Evolutionary conservation across 805 yeast genomes (phyloP), one percentile per base, ranked within the genome.

Genomic region (Ogataea nonfermentans): DNA sequence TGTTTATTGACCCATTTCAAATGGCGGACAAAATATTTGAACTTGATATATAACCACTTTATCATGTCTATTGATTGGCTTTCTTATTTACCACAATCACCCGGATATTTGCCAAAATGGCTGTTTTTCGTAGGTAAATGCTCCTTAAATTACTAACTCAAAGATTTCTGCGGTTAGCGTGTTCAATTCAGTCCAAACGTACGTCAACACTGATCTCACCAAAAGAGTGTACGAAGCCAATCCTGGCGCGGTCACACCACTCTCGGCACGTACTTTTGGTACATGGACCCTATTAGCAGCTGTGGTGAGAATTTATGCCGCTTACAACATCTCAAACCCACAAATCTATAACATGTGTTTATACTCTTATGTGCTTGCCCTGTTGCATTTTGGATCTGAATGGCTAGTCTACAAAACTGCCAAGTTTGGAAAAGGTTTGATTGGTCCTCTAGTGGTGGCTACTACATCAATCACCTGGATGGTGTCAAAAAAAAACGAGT

Each of bases 231-330:
- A 93, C 59, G 82, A 75, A 24, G 70, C 64, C 36, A 63, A 74
- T 32, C 88, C 90, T 11, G 49, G 57, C 6, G 76, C 84, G 59
- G 83, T 81, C 17, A 63, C 70, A 2, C 56, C 59, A 10, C 70
- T 93, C 49, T 79, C 93, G 52, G 96, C 96, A n/a, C 77, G 99
- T 55, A 91, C 99, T 0, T 93, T 93, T 62, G 99, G 99, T 24
- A 93, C 99, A 0, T 93, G 99, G 99, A 93, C 99, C 0, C 69
- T 90, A 27, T 73, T 90, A 52, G 81, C 96, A 2, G 77, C 95
- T 2, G 70, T 91, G 22, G 81, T 93, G 33, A 78, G 99, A 58
- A 73, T 81, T 48, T 88, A 85, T 61, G 96, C 95, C 40, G 95
- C 98, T 10, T 84, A 83, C 64, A 69, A 84, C 57, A 68, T 85